Conservation (phyloP, 164 flowering plant species). For the Akebia trifoliata region DNA sequence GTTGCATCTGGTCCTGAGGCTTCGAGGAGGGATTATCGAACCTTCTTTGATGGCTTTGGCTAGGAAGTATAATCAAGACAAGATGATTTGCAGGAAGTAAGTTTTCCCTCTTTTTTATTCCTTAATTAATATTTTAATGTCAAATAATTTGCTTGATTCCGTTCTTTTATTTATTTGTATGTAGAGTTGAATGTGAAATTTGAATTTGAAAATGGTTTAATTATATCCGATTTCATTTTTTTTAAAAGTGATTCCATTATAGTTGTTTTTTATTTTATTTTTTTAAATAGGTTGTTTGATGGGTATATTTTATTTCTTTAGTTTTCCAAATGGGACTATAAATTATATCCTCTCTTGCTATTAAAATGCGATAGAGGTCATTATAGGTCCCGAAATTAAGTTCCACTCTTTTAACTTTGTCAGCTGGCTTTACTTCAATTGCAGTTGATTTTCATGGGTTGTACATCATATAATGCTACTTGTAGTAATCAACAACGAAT, state of each 20-base stretch:
- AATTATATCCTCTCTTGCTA: no score
- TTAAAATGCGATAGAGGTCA: no score
- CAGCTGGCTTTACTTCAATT: conserved; percentile 20
- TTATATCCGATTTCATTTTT: no score
- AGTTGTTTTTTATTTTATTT: no score
- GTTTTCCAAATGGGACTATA: no score
- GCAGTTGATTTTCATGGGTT: conserved; percentile 42
- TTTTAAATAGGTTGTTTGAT: no score
- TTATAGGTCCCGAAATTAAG: conserved; percentile 17
- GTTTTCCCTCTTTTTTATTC: background rate
- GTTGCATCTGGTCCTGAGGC: conserved; percentile 24
- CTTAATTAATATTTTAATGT: background rate
- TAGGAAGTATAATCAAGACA: conserved; percentile 27
- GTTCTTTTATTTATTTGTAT: no score
- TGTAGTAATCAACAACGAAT: background rate
- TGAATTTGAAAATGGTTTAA: no score
- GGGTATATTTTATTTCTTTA: no score
- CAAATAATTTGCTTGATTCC: no score
- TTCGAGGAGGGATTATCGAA: conserved; percentile 27
- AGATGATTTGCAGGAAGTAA: conserved; percentile 29
- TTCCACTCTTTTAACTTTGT: conserved; percentile 27
- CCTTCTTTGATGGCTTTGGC: conserved; percentile 31
- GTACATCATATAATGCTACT: conserved; percentile 9
- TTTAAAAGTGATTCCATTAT: no score
- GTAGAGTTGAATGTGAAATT: no score